A percentile compares a stretch with the other conserved stretches of the same genome.
phyloP scores from a whole-genome alignment of 169 alveolate genomes.

The Plasmodium malariae region DNA sequence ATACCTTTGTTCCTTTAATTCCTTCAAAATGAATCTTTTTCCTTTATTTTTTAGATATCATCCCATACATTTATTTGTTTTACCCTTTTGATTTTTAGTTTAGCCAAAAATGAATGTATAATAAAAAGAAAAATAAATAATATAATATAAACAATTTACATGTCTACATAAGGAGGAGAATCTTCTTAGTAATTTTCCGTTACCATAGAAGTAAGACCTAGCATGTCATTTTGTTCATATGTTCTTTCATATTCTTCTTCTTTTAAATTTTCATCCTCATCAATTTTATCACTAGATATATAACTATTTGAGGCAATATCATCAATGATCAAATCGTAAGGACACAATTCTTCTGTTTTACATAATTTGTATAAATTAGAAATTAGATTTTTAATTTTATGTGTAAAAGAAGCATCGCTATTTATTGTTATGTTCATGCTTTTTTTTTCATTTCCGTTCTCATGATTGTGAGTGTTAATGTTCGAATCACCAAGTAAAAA shows the following conservation, averaged over 20 bases:
- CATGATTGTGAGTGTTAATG: conserved; percentile 76
- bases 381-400: conserved; percentile 48
- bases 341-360: conserved; percentile 68
- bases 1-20: too few species aligned
- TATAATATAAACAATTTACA: too few species aligned
- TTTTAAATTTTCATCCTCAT: conserved; percentile 84
- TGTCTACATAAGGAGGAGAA: too few species aligned
- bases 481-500: conserved; percentile 95
- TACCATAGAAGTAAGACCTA: conserved; percentile 95
- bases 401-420: conserved; percentile 25
- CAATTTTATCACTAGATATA: conserved; percentile 86
- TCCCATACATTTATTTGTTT: neutral
- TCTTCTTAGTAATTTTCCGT: conserved; percentile 83
- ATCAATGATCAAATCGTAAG: conserved; percentile 91
- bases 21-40: neutral
- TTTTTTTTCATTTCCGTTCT: conserved; percentile 81
- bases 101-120: neutral
- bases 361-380: conserved; percentile 49
- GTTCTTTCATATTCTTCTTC: conserved; percentile 93
- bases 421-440: conserved; percentile 73
- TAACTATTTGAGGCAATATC: conserved; percentile 95
- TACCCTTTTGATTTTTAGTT: neutral
- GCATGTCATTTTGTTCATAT: conserved; percentile 93
- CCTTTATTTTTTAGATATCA: too few species aligned
- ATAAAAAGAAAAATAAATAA: neutral